Conservation (phyloP, 1,284 basidiomycete genomes). For the Violaceomyces palustris region DNA sequence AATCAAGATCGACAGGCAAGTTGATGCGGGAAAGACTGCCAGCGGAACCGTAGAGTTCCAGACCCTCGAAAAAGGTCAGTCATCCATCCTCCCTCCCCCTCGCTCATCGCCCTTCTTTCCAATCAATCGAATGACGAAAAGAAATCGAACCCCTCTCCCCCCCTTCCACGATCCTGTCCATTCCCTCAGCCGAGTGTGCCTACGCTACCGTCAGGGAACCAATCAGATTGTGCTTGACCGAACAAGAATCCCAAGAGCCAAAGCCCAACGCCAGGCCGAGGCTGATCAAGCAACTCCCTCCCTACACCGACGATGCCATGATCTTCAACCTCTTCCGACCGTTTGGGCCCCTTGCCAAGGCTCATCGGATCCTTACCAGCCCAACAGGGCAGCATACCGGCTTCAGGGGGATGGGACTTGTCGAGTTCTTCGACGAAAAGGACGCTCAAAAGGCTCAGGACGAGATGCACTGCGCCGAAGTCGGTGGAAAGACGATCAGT, state of each 20-base stretch:
- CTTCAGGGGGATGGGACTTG: constrained; percentile 41
- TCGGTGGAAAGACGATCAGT: constrained; percentile 40
- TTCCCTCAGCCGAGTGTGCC: constrained; percentile 32
- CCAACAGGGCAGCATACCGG: constrained; percentile 37
- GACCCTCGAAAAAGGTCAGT: constrained; percentile 32
- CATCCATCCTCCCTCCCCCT: not conserved
- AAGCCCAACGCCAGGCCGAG: constrained; percentile 26
- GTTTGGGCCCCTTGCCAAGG: constrained; percentile 34
- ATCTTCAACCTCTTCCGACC: constrained; percentile 43
- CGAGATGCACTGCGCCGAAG: constrained; percentile 40
- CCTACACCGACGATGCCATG: constrained; percentile 22
- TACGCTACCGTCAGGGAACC: constrained; percentile 33
- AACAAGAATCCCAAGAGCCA: constrained; percentile 13
- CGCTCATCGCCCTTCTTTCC: not conserved
- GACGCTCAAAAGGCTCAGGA: constrained; percentile 35
- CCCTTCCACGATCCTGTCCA: not conserved
- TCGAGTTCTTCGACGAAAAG: constrained; percentile 34
- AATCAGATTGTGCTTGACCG: constrained; percentile 22
- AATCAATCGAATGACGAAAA: too few relatives aligned
- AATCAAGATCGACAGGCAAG: constrained; percentile 32
- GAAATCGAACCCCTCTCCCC: not conserved
- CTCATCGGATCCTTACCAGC: constrained; percentile 36
- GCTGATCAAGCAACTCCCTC: constrained; percentile 42
- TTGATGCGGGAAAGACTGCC: constrained; percentile 8
- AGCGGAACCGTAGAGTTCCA: constrained; percentile 46